Evolutionary conservation across 2,329 filamentous ascomycete genomes (phyloP).

Genomic region (Alternaria novae-zelandiae): DNA sequence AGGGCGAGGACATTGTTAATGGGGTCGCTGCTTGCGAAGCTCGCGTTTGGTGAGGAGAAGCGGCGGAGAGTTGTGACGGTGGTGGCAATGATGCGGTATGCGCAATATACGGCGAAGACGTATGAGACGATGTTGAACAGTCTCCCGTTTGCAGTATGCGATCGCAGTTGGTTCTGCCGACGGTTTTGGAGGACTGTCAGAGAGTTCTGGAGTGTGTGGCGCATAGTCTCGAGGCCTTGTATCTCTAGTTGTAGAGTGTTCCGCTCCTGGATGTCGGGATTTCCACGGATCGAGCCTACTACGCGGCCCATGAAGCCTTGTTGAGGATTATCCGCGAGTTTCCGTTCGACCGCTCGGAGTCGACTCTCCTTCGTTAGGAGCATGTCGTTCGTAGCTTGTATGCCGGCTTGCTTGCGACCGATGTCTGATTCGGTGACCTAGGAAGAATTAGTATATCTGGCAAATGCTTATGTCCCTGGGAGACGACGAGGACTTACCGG

Average conservation of each 20-base stretch:
- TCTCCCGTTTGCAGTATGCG: constrained; percentile 71
- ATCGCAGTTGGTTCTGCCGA: constrained; percentile 68
- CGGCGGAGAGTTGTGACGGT: constrained; percentile 71
- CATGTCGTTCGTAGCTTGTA: constrained; percentile 82
- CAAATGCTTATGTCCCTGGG: not conserved
- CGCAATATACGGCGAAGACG: constrained; percentile 79
- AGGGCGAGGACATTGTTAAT: constrained; percentile 84
- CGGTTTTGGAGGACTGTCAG: constrained; percentile 69
- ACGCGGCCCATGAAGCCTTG: constrained; percentile 75
- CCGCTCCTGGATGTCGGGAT: constrained; percentile 60
- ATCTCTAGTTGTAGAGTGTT: constrained; percentile 74
- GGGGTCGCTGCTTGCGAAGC: constrained; percentile 76
- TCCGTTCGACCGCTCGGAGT: constrained; percentile 72
- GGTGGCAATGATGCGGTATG: constrained; percentile 81
- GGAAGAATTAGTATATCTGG: constrained; percentile 17
- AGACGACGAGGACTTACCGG: constrained; percentile 51
- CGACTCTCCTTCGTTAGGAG: constrained; percentile 75
- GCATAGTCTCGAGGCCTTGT: constrained; percentile 80
- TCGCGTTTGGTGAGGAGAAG: constrained; percentile 54
- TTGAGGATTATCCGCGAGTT: constrained; percentile 57
- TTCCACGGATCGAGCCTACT: constrained; percentile 72
- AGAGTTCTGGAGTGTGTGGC: constrained; percentile 70
- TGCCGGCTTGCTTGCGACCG: constrained; percentile 75
- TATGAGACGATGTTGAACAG: constrained; percentile 69
- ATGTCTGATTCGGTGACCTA: constrained; percentile 74